Percentiles rank a stretch among this genome's conserved stretches.
Conservation (phyloP, 2,329 filamentous ascomycete species). For the Ilyonectria mors-panacis region DNA sequence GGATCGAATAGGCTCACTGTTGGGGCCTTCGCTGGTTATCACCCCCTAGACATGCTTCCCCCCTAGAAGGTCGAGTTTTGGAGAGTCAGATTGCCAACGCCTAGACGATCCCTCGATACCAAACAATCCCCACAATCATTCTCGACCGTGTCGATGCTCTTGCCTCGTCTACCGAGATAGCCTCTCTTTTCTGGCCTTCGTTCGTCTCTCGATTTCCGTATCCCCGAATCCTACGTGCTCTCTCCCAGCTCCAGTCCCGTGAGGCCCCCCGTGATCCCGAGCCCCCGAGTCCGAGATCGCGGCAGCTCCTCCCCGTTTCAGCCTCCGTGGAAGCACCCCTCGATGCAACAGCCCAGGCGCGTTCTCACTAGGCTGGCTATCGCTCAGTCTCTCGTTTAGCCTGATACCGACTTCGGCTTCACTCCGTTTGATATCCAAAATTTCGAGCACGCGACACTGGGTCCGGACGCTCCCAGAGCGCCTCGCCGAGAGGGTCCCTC, state of each 20-base stretch:
- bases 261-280: slow-evolving; percentile 26
- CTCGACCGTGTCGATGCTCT: slow-evolving; percentile 32
- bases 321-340: slow-evolving; percentile 40
- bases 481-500: slow-evolving; percentile 41
- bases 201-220: slow-evolving; percentile 18
- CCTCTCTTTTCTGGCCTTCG: slow-evolving; percentile 30
- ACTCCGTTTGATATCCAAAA: slow-evolving; percentile 25
- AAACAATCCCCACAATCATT: slow-evolving; percentile 42
- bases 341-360: slow-evolving; percentile 46
- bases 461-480: slow-evolving; percentile 30
- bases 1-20: slow-evolving; percentile 33
- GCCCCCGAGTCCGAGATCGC: slow-evolving; percentile 19
- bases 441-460: slow-evolving; percentile 37
- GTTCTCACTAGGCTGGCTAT: slow-evolving; percentile 35
- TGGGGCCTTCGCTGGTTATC: slow-evolving; percentile 20
- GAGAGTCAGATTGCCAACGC: slow-evolving; percentile 38
- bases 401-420: slow-evolving; percentile 19
- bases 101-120: slow-evolving; percentile 22
- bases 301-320: slow-evolving; percentile 29
- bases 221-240: slow-evolving; percentile 4
- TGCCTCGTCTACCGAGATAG: slow-evolving; percentile 31
- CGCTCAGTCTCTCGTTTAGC: slow-evolving; percentile 18
- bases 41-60: slow-evolving; percentile 29
- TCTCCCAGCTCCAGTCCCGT: neutral
- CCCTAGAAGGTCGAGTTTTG: slow-evolving; percentile 43